These are phyloP conservation scores for Spiromastix sp. DNA, from an alignment of 2,329 filamentous ascomycete genomes.

Conservation along the genomic window DNA sequence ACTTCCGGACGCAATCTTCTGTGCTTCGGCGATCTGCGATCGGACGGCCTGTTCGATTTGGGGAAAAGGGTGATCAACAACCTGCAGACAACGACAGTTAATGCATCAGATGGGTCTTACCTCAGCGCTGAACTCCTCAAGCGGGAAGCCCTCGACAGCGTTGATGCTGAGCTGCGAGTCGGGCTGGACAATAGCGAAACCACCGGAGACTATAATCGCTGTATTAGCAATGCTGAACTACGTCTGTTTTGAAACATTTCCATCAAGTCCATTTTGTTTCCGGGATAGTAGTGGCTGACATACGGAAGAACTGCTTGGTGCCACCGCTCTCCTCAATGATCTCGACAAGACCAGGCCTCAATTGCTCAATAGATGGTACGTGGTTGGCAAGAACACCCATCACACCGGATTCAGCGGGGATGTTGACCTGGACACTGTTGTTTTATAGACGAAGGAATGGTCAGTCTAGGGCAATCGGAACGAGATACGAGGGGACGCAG, in stretches of 20 bases:
- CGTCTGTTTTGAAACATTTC: neutral
- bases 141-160: constrained; percentile 84
- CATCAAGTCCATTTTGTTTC: neutral
- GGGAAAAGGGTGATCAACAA: constrained; percentile 1
- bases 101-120: too few relatives aligned
- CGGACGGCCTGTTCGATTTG: constrained; percentile 52
- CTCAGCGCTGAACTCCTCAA: constrained; percentile 94
- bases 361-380: constrained; percentile 96
- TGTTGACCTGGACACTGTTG: constrained; percentile 83
- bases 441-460: constrained; percentile 52
- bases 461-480: constrained; percentile 12
- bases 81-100: too few relatives aligned
- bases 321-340: constrained; percentile 81
- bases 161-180: constrained; percentile 95
- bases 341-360: constrained; percentile 93
- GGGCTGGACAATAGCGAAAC: constrained; percentile 94
- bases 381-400: constrained; percentile 99
- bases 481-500: too few relatives aligned
- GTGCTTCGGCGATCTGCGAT: constrained; percentile 84
- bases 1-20: constrained; percentile 82
- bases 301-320: constrained; percentile 98
- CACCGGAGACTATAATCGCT: constrained; percentile 67
- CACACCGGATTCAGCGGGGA: constrained; percentile 93
- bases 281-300: constrained; percentile 32
- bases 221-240: constrained; percentile 4